Percentiles rank a stretch among this genome's conserved stretches.
Conservation (phyloP, 371 early-diverging fungal genomes). For the Apophysomyces ossiformis region DNA sequence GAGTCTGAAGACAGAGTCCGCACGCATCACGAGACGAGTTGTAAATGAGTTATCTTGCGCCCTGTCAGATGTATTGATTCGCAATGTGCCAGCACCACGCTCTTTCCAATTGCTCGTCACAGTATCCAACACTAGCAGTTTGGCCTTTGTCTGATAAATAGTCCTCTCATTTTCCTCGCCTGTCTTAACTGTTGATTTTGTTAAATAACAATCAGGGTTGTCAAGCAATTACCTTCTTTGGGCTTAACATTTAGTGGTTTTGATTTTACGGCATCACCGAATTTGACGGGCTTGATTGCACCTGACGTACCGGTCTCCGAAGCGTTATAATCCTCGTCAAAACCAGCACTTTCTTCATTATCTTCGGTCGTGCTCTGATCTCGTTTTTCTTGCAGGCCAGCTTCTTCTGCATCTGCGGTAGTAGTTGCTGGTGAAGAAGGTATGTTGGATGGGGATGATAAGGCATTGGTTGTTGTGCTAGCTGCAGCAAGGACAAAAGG, state of each 20-base stretch:
- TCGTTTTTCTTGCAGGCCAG: neutral
- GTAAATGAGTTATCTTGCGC: slow-evolving; percentile 16
- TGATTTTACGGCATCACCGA: slow-evolving; percentile 33
- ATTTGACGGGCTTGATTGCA: slow-evolving; percentile 14
- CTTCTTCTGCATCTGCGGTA: neutral
- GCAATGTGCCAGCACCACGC: slow-evolving; percentile 51
- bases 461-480: slow-evolving; percentile 27
- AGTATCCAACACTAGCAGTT: slow-evolving; percentile 47
- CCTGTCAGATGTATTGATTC: slow-evolving; percentile 42
- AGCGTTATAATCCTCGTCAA: slow-evolving; percentile 11
- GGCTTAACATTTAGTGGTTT: slow-evolving; percentile 36
- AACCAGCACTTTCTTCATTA: slow-evolving; percentile 7
- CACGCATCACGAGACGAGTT: slow-evolving; percentile 65
- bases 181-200: slow-evolving; percentile 34
- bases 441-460: slow-evolving; percentile 18
- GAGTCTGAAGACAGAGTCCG: slow-evolving; percentile 61
- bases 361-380: neutral
- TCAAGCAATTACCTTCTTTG: slow-evolving; percentile 24
- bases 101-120: slow-evolving; percentile 47
- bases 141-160: slow-evolving; percentile 50
- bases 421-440: slow-evolving; percentile 9
- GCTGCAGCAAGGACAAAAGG: slow-evolving; percentile 47
- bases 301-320: slow-evolving; percentile 10
- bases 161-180: slow-evolving; percentile 59
- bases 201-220: neutral